Percentiles rank a stretch among this genome's conserved stretches.
Conservation (phyloP, 176 grass and related monocot genomes). For the Poa pratensis region DNA sequence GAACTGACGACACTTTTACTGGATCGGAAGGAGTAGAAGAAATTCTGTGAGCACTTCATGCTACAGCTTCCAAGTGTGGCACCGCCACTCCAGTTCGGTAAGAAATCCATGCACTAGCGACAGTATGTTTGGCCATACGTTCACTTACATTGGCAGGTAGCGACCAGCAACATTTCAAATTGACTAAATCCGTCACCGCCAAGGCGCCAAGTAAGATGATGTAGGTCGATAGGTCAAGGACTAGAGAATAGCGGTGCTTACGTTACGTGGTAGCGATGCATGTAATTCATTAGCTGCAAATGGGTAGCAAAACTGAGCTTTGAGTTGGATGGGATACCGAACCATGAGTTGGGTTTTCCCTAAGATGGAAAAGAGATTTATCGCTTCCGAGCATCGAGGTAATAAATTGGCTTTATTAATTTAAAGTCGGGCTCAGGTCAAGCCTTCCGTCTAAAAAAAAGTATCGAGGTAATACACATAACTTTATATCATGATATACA, state of each 20-base stretch:
- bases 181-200: constrained; percentile 29
- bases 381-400: no score
- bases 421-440: no score
- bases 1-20: no score
- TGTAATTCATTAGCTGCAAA: background rate
- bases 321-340: background rate
- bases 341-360: background rate
- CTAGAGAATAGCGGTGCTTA: constrained; percentile 34
- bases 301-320: background rate
- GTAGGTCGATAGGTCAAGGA: background rate
- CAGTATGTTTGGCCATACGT: constrained; percentile 32
- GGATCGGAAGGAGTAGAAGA: no score
- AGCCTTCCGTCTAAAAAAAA: no score
- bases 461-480: no score
- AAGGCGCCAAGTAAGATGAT: constrained; percentile 23
- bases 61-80: background rate
- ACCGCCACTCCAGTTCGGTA: background rate
- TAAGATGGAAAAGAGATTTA: background rate
- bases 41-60: background rate
- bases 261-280: background rate
- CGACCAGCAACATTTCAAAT: constrained; percentile 21
- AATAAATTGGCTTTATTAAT: no score
- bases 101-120: background rate
- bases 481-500: no score
- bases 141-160: background rate